Evolutionary conservation across 768 basidiomycete species (phyloP), one percentile per base, ranked within the genome.

Genomic region (Galerina sulciceps): DNA sequence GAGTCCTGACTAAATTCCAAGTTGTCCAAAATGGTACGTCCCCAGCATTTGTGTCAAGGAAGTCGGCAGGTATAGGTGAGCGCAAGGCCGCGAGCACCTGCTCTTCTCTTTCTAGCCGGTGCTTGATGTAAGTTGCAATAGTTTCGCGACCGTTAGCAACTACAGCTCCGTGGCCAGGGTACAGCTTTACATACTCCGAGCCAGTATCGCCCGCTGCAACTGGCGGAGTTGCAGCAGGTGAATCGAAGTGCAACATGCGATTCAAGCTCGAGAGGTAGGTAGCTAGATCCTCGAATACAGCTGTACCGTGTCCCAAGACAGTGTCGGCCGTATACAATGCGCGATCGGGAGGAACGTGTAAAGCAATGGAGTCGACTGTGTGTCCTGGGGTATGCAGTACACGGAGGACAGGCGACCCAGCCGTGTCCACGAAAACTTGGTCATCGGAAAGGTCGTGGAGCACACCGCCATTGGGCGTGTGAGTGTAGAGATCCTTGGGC

Each of bases 311-410:
- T 0, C 96, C 96, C 31, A 99, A 83, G 6, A 98, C 85, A 4
- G 88, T 93, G 74, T 99, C 96, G 0, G 90, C 93, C 0, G 94
- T 96, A 76, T 96, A 95, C 14, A 98, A 80, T 0, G 86, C 88
- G 22, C 77, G 75, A 65, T 96, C 93, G 44, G 82, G 81, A 0
- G 84, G 78, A 50, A 94, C 76, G 55, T 87, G 76, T 38, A 98
- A 76, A 48, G 81, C 87, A 67, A 97, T 82, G 2, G 93, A 95
- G 71, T 99, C 96, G 45, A 76, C 65, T 0, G 96, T 98, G 65
- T 98, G 96, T 0, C 96, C 96, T 0, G 96, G 96, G 0, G 93
- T 88, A 69, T 93, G 88, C 0, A 98, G 66, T 20, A 97, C 84
- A 22, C 80, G 80, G 10, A 97, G 79, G 15, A 76, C 65, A 10